Evolutionary conservation across 495 filamentous ascomycete species (phyloP).

Genomic region (Aspergillus panamensis): DNA sequence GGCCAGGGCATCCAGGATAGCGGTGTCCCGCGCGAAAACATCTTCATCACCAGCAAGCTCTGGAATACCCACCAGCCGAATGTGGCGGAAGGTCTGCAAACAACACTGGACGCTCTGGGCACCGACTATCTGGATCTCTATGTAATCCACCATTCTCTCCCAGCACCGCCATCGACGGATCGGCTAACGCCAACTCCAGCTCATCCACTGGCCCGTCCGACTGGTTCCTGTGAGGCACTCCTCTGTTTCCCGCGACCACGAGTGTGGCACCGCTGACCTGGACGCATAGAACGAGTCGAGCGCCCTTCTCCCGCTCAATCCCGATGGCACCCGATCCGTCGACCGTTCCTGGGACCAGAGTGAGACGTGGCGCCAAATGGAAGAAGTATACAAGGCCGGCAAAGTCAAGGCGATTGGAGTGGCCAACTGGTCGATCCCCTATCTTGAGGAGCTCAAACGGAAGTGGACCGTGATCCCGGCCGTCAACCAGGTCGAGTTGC

Average conservation of each 20-base stretch:
- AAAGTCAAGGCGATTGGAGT: slow-evolving; percentile 9
- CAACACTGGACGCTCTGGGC: not conserved
- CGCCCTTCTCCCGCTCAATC: not conserved
- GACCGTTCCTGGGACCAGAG: slow-evolving; percentile 9
- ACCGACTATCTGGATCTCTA: slow-evolving; percentile 8
- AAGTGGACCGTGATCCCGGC: not conserved
- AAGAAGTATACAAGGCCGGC: slow-evolving; percentile 3
- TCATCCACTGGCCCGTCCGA: slow-evolving; percentile 7
- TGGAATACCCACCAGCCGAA: slow-evolving; percentile 10
- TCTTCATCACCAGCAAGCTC: slow-evolving; percentile 45
- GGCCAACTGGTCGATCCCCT: slow-evolving; percentile 8
- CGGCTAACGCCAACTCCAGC: not conserved
- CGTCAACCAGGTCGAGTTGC: slow-evolving; percentile 2
- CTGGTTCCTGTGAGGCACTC: not conserved
- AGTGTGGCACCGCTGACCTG: not conserved
- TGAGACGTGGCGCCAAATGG: slow-evolving; percentile 8
- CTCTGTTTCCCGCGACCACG: not conserved
- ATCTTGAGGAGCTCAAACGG: slow-evolving; percentile 1
- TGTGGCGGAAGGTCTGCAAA: not conserved
- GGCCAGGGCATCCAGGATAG: slow-evolving; percentile 58
- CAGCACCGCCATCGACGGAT: not conserved
- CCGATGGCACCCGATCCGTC: slow-evolving; percentile 5
- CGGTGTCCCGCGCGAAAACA: slow-evolving; percentile 55
- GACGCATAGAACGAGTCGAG: not conserved
- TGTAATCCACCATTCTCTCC: not conserved